Conservation (phyloP, 768 basidiomycete genomes). For the Boletus reticulatus region DNA sequence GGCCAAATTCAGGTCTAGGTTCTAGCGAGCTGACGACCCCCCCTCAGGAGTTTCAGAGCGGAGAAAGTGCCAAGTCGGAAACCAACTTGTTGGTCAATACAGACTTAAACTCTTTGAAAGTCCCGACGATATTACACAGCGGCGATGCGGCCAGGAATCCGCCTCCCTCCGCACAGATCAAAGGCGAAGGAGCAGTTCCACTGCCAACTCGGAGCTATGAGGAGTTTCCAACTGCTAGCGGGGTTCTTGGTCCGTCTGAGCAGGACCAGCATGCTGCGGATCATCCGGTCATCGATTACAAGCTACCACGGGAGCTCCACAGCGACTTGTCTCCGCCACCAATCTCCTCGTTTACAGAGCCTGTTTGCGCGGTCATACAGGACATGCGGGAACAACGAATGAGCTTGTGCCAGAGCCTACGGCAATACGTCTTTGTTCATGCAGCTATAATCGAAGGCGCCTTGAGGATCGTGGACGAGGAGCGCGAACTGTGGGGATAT, state of each 20-base stretch:
- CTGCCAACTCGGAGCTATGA: conserved; percentile 1
- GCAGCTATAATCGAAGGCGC: conserved; percentile 81
- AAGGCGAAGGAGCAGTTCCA: not conserved
- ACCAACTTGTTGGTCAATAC: not conserved
- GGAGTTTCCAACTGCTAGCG: not conserved
- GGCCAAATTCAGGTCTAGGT: conserved; percentile 9
- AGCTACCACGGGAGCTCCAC: conserved; percentile 61
- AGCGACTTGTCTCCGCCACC: conserved; percentile 50
- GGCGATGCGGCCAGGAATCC: not conserved
- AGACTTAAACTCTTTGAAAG: not conserved
- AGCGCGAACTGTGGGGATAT: conserved; percentile 41
- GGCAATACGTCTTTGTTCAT: conserved; percentile 95
- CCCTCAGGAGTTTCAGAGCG: conserved; percentile 15
- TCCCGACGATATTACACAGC: not conserved
- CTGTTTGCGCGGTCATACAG: conserved; percentile 79
- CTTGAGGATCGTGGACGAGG: conserved; percentile 73
- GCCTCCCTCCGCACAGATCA: not conserved
- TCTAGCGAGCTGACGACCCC: conserved; percentile 15
- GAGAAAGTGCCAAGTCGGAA: conserved; percentile 4
- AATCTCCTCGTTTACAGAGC: conserved; percentile 66
- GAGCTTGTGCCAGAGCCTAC: conserved; percentile 91
- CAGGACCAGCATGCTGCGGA: conserved; percentile 9
- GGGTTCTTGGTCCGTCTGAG: conserved; percentile 1
- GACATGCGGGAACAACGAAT: conserved; percentile 96
- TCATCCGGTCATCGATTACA: conserved; percentile 47